Percentiles rank a stretch among this genome's conserved stretches.
phyloP scores from a whole-genome alignment of 441 rosid species.

The California macrophylla region DNA sequence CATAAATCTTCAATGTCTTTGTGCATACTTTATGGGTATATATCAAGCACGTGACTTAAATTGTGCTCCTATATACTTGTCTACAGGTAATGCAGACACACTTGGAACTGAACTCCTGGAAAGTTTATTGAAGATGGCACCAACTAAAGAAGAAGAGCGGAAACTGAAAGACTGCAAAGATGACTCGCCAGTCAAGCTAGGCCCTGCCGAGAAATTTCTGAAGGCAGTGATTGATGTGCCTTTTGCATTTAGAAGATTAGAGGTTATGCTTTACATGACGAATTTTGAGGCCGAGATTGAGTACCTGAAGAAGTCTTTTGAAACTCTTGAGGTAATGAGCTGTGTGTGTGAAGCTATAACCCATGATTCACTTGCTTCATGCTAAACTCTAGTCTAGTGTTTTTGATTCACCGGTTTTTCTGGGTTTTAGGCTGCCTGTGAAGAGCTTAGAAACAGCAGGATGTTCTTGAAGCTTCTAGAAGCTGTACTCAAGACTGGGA shows the following conservation, averaged over 20 bases:
- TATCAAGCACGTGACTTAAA: constrained; percentile 30
- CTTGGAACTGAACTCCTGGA: constrained; percentile 85
- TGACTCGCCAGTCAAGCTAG: constrained; percentile 52
- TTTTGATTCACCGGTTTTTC: constrained; percentile 6
- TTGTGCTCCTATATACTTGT: not conserved
- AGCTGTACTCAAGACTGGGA: constrained; percentile 89
- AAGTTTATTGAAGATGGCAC: constrained; percentile 91
- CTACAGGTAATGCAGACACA: constrained; percentile 69
- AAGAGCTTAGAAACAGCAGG: constrained; percentile 77
- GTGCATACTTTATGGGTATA: no score
- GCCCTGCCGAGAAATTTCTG: constrained; percentile 84
- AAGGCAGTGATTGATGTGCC: constrained; percentile 83
- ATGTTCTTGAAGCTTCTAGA: constrained; percentile 81
- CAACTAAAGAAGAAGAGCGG: constrained; percentile 91
- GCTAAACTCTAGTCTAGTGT: not conserved
- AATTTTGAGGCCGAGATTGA: constrained; percentile 85
- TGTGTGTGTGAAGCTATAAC: no score
- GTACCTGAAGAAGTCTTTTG: constrained; percentile 73
- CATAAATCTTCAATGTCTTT: constrained; percentile 79
- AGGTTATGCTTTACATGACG: constrained; percentile 87
- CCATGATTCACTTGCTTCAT: no score
- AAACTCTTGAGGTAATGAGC: constrained; percentile 67
- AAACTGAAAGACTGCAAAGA: constrained; percentile 70
- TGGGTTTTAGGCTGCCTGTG: constrained; percentile 52
- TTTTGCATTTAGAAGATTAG: constrained; percentile 84